A percentile compares a stretch with the other conserved stretches of the same genome.
phyloP scores from a whole-genome alignment of 225 moss, liverwort and hornwort genomes.

The Pseudoscleropodium purum region DNA sequence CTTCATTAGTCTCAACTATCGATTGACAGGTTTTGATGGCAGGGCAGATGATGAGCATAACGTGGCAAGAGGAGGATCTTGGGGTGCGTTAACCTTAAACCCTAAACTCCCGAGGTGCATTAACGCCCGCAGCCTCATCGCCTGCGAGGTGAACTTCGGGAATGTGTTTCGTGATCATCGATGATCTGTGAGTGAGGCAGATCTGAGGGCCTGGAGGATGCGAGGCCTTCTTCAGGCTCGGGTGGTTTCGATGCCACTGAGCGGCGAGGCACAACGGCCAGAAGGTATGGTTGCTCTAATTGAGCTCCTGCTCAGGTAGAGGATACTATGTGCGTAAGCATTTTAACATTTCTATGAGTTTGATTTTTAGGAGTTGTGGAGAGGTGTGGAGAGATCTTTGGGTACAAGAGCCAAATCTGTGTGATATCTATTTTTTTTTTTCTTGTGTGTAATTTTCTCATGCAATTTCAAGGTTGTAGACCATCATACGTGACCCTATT shows the following conservation, averaged over 20 bases:
- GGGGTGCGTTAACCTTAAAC: neutral
- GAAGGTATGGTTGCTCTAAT: slow-evolving; percentile 1
- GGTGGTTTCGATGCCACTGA: neutral
- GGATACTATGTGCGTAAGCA: neutral
- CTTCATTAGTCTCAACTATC: neutral
- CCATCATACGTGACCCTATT: neutral
- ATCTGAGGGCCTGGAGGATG: neutral
- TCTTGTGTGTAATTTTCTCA: neutral
- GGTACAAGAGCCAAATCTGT: neutral
- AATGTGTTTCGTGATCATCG: neutral
- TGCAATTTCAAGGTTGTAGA: neutral
- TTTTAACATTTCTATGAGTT: neutral
- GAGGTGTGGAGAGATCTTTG: neutral
- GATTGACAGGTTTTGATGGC: neutral
- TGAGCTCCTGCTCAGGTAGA: slow-evolving; percentile 4
- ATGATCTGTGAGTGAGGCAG: neutral
- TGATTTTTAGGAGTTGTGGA: neutral
- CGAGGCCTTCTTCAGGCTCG: neutral
- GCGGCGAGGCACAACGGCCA: neutral
- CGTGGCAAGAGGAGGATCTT: neutral
- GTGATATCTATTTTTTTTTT: neutral
- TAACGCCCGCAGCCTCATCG: too few relatives aligned
- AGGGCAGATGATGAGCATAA: neutral
- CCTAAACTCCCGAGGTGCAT: neutral
- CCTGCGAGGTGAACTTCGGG: neutral